Conservation (phyloP, 345 rosid genomes). For the Dipteronia sinensis region DNA sequence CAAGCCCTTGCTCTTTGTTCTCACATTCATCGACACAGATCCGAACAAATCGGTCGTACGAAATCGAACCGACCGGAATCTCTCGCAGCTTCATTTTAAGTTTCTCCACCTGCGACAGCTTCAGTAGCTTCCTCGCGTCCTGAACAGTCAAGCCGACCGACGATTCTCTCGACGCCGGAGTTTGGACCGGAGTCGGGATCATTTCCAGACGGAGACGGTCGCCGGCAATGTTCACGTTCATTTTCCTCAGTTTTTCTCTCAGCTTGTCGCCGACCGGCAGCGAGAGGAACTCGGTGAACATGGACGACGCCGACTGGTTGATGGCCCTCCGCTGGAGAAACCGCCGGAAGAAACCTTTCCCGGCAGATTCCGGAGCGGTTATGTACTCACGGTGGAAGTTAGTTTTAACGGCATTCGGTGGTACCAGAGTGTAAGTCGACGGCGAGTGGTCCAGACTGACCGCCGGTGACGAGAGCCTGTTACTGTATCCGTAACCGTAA, state of each 20-base stretch:
- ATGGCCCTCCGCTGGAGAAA: constrained; percentile 44
- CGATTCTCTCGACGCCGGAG: constrained; percentile 6
- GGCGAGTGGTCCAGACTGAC: constrained; percentile 25
- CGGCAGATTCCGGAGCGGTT: constrained; percentile 36
- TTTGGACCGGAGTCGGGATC: constrained; percentile 16
- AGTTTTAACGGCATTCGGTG: constrained; percentile 26
- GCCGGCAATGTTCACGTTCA: constrained; percentile 21
- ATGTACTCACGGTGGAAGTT: constrained; percentile 42
- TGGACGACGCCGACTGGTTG: constrained; percentile 18
- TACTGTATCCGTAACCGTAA: constrained; percentile 5
- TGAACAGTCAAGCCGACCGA: constrained; percentile 39
- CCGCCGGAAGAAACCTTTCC: constrained; percentile 41
- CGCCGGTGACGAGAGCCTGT: constrained; percentile 28
- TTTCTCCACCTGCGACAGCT: constrained; percentile 56
- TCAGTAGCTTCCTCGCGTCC: constrained; percentile 66
- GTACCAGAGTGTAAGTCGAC: constrained; percentile 2
- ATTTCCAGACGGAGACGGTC: constrained; percentile 32
- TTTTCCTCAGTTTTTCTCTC: constrained; percentile 44
- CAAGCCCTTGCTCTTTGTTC: constrained; percentile 48
- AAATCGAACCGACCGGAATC: constrained; percentile 50
- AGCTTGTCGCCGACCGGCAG: constrained; percentile 54
- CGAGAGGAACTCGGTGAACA: constrained; percentile 41
- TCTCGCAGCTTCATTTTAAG: constrained; percentile 56
- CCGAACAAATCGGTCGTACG: constrained; percentile 46
- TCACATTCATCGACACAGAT: constrained; percentile 60